Evolutionary conservation across 306 rosid genomes (phyloP), one percentile per base, ranked within the genome.

Genomic region (Canavalia ensiformis): DNA sequence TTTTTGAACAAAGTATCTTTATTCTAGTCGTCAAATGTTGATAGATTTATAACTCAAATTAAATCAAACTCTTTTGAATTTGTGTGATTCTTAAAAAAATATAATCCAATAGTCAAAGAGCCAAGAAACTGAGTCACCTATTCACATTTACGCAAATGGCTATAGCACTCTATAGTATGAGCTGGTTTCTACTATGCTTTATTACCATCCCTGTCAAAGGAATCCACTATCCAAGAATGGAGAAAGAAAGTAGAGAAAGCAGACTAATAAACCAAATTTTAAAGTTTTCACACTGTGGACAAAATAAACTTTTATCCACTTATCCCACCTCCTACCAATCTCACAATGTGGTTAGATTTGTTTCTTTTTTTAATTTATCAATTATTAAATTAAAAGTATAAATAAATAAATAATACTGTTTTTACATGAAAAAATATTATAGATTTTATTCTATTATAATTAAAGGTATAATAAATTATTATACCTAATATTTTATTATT

Each of bases 101-200:
- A 37, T 12, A 34, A 1, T 28, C 9, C 7, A 34, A 71, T 72
- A 83, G 85, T 82, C 71, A 87, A 82, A 72, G 63, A 81, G 71
- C 18, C 51, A 5, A 74, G 57, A 59, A 77, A 68, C 35, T 28
- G 18, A 25, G 31, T 2, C 70, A 37, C 74, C 67, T 12, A 49
- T 81, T 80, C 83, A 65, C 47, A 66, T 54, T 13, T 12, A 30
- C 45, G 74, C 29, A 68, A 81, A 82, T 83, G 75, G 79, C 78
- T 12, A 34, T 46, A 4, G 4, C 87, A 83, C 88, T 77, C 84
- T 78, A 69, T 57, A 54, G 71, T 7, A 35, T 84, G 90, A 89
- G 91, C 91, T 91, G 92, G 84, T 82, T 89, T 84, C 82, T 87
- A 70, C 92, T 82, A 87, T 82, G 74, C 94, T 88, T 91, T 92